Evolutionary conservation across 1,284 basidiomycete species (phyloP).

Genomic region (Bjerkandera adusta): DNA sequence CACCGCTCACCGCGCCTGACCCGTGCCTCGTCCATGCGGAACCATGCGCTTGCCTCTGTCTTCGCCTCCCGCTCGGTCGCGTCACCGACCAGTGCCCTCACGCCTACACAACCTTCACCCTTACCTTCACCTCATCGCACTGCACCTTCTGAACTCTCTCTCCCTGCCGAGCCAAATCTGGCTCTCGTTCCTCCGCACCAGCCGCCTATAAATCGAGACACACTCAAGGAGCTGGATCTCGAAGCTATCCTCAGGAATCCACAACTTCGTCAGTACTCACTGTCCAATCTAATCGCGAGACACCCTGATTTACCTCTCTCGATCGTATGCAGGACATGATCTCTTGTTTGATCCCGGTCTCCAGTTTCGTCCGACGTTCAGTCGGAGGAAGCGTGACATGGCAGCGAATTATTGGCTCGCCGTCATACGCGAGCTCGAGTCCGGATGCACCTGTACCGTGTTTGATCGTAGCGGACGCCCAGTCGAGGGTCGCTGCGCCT

Average conservation of each 20-base stretch:
- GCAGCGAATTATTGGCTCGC: conserved; percentile 87
- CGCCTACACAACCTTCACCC: conserved; percentile 17
- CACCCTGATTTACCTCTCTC: conserved; percentile 12
- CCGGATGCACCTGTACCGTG: conserved; percentile 83
- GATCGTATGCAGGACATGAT: conserved; percentile 68
- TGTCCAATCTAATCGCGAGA: conserved; percentile 8
- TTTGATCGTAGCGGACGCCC: conserved; percentile 60
- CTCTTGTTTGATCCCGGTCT: conserved; percentile 82
- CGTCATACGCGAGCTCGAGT: conserved; percentile 74
- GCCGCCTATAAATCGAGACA: conserved; percentile 82
- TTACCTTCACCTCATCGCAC: conserved; percentile 17
- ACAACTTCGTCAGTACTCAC: conserved; percentile 71
- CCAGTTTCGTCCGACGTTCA: conserved; percentile 70
- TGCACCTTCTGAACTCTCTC: too few species aligned
- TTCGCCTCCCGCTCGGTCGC: conserved; percentile 38
- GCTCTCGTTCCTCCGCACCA: conserved; percentile 64
- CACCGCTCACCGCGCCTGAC: conserved; percentile 27
- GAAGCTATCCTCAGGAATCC: conserved; percentile 85
- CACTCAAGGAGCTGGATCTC: conserved; percentile 83
- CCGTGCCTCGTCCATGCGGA: conserved; percentile 46
- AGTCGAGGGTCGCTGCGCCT: conserved; percentile 41
- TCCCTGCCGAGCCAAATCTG: conserved; percentile 46
- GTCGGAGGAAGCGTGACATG: conserved; percentile 71
- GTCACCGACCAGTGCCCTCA: conserved; percentile 29
- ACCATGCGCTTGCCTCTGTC: conserved; percentile 48